Evolutionary conservation across 2,329 filamentous ascomycete species (phyloP), one percentile per base, ranked within the genome.

Genomic region (Ascocoryne sarcoides): DNA sequence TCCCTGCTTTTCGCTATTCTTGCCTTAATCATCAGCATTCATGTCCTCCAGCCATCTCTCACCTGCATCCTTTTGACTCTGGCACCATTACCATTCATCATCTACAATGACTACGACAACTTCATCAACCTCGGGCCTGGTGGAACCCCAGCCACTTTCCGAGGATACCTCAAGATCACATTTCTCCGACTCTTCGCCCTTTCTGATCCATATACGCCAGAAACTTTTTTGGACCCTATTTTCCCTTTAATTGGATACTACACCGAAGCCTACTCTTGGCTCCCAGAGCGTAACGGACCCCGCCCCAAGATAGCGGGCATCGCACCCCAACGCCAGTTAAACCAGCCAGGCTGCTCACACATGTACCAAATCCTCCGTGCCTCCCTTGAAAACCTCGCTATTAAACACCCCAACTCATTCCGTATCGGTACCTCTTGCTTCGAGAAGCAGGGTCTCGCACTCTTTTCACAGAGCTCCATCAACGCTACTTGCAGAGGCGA

Each of bases 61-160:
- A 65, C 72, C 30, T 67, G 73, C 48, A 55, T 66, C 36, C 54
- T 77, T 36, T 65, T 79, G 37, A 56, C 69, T 15, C 49, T 72
- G n/a, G 58, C 69, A 5, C 73, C 73, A 12, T 55, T 66, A 44
- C 56, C 49, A n/a, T 58, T 48, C 44, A 56, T 67, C 44, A 62
- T 84, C 52, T 75, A 77, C 56, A 75, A 77, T 56, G 84, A 90
- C 66, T 92, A 87, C 62, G 65, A 69, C 39, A 82, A 80, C 58
- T 92, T 87, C 62, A 66, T 90, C 48, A 74, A 74, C 29, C 76
- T 93, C 15, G 86, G 86, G 0, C 85, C 84, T 0, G 86, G 86
- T 17, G 86, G 86, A 43, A 90, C 84, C 0, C 84, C 86, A 0
- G 72, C 79, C 2, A 92, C 82, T 1, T 73, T 84, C 31, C 48